Percentiles rank a stretch among this genome's conserved stretches.
Conservation (phyloP, 805 yeast species). For the Candida succiphila region DNA sequence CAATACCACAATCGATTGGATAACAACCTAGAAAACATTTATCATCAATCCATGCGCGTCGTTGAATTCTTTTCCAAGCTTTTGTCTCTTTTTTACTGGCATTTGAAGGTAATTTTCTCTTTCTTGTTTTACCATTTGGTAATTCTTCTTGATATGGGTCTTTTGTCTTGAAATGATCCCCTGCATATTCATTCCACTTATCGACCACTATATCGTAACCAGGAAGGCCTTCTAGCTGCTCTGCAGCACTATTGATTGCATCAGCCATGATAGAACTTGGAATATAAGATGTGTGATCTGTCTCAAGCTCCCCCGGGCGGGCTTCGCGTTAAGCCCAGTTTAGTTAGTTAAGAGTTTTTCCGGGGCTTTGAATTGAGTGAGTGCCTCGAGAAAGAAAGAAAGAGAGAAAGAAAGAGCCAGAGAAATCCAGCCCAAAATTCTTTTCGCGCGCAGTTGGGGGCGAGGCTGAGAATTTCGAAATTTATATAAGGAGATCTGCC, state of each 20-base stretch:
- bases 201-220: constrained; percentile 50
- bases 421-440: too few species aligned
- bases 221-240: constrained; percentile 39
- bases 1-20: constrained; percentile 66
- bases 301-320: too few species aligned
- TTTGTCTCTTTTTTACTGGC: constrained; percentile 50
- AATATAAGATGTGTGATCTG: too few species aligned
- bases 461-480: too few species aligned
- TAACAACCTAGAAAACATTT: constrained; percentile 73
- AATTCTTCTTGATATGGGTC: constrained; percentile 55
- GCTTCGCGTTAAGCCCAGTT: too few species aligned
- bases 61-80: constrained; percentile 65
- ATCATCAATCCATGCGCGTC: constrained; percentile 82
- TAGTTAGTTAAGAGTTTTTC: too few species aligned
- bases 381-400: too few species aligned
- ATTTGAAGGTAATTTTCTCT: constrained; percentile 50
- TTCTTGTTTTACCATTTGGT: constrained; percentile 40
- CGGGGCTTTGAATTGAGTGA: too few species aligned
- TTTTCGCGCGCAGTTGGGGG: too few species aligned
- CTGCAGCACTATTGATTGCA: constrained; percentile 1
- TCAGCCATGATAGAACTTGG: background rate
- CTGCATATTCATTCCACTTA: constrained; percentile 56
- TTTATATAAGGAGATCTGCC: too few species aligned
- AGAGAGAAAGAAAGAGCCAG: too few species aligned
- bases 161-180: constrained; percentile 48